Conservation (phyloP, 2,329 filamentous ascomycete species). For the Colletotrichum gloeosporioides region DNA sequence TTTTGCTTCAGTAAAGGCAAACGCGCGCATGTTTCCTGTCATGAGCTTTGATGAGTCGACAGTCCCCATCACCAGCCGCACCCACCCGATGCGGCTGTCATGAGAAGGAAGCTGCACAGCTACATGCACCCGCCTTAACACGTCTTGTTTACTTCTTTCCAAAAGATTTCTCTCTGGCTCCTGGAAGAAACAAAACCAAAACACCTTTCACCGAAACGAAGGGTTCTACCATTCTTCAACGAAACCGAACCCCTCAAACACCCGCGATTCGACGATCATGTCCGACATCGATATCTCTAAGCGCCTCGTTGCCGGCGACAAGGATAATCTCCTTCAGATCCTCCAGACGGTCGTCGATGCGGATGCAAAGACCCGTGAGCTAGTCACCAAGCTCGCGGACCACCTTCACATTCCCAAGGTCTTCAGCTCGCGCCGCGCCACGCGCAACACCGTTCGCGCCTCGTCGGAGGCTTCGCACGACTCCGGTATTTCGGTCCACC, state of each 20-base stretch:
- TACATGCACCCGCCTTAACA: background rate
- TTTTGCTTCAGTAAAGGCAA: background rate
- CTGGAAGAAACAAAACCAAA: background rate
- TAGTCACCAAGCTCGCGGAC: background rate
- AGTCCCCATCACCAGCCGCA: background rate
- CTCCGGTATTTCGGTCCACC: background rate
- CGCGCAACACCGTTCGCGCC: background rate
- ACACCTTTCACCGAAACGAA: background rate
- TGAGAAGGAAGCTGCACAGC: slow-evolving; percentile 1
- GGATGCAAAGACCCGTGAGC: background rate
- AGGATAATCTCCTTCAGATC: background rate
- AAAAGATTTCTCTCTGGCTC: background rate
- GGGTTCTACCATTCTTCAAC: background rate
- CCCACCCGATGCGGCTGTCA: background rate
- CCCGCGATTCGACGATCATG: background rate
- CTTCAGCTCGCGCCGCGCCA: background rate
- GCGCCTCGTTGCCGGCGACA: background rate
- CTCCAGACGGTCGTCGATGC: background rate
- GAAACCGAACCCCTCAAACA: background rate
- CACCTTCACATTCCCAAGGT: background rate
- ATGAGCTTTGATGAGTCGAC: background rate
- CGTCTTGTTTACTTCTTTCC: background rate
- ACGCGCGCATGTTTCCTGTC: background rate
- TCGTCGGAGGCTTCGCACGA: background rate
- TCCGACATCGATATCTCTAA: background rate